A percentile compares a stretch with the other conserved stretches of the same genome.
These are phyloP conservation scores for Microsporum ferrugineum DNA, from an alignment of 2,329 filamentous ascomycete species.

Conservation along the genomic window DNA sequence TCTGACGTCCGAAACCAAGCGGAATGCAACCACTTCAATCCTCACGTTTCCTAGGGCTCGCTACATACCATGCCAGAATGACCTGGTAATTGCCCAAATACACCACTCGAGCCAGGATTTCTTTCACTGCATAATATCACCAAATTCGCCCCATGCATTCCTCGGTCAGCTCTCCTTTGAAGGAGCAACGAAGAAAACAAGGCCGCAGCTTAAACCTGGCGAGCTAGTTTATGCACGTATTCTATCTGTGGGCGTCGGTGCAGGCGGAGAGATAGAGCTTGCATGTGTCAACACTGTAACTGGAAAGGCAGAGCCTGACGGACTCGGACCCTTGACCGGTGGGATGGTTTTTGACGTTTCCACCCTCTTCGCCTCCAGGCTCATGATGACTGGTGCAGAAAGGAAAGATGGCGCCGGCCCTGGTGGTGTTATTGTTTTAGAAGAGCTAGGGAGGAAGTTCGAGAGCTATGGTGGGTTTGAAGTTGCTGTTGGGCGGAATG, in stretches of 20 bases:
- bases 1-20: constrained; percentile 29
- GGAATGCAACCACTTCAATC: constrained; percentile 26
- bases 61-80: constrained; percentile 69
- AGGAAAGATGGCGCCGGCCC: constrained; percentile 33
- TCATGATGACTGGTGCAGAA: constrained; percentile 45
- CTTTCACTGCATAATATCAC: constrained; percentile 67
- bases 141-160: constrained; percentile 50
- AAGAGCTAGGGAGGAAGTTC: constrained; percentile 69
- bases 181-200: constrained; percentile 79
- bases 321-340: constrained; percentile 67
- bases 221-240: constrained; percentile 85
- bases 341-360: constrained; percentile 82
- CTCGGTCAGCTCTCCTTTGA: constrained; percentile 90
- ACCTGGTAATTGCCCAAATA: constrained; percentile 80
- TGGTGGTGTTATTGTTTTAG: constrained; percentile 60
- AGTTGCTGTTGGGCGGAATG: constrained; percentile 85
- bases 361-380: constrained; percentile 65
- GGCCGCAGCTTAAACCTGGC: constrained; percentile 62
- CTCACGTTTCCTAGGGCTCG: constrained; percentile 36
- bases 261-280: constrained; percentile 78
- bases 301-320: constrained; percentile 77
- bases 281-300: constrained; percentile 80
- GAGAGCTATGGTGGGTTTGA: constrained; percentile 57
- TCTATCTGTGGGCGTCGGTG: constrained; percentile 61
- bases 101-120: constrained; percentile 62